These are phyloP conservation scores for Yamadazyma pseudoaaseri DNA, from an alignment of 1,139 yeast genomes.

Conservation along the genomic window DNA sequence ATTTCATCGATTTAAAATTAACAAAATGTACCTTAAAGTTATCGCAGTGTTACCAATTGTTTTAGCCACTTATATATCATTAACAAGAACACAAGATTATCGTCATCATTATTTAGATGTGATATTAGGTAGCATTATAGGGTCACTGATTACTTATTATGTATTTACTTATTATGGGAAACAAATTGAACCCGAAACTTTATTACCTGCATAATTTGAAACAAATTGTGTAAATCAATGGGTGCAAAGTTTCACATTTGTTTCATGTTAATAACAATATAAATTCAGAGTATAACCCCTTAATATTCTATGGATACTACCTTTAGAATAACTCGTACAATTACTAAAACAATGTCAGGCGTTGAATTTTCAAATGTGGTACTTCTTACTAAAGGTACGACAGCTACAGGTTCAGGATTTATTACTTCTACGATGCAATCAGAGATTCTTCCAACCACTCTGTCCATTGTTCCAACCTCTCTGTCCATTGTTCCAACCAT, in stretches of 20 bases:
- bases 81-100: constrained; percentile 69
- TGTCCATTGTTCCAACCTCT: not conserved
- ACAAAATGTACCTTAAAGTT: constrained; percentile 16
- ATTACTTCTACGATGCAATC: constrained; percentile 3
- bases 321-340: not conserved
- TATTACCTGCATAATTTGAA: constrained; percentile 5
- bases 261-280: constrained; percentile 7
- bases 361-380: constrained; percentile 7
- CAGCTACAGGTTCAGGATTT: constrained; percentile 1
- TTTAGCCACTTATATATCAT: constrained; percentile 51
- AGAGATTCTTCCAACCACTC: constrained; percentile 4
- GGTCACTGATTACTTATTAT: constrained; percentile 9
- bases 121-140: constrained; percentile 48
- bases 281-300: not conserved
- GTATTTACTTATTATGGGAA: constrained; percentile 1
- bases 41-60: constrained; percentile 18
- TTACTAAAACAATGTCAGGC: constrained; percentile 4
- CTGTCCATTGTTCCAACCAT: not conserved
- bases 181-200: not conserved
- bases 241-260: constrained; percentile 9
- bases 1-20: constrained; percentile 46
- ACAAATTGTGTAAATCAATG: no score
- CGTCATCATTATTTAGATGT: constrained; percentile 76
- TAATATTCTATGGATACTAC: not conserved
- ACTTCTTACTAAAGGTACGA: constrained; percentile 1